phyloP scores from a whole-genome alignment of 2,329 filamentous ascomycete species.

The Nigrograna mackinnonii region DNA sequence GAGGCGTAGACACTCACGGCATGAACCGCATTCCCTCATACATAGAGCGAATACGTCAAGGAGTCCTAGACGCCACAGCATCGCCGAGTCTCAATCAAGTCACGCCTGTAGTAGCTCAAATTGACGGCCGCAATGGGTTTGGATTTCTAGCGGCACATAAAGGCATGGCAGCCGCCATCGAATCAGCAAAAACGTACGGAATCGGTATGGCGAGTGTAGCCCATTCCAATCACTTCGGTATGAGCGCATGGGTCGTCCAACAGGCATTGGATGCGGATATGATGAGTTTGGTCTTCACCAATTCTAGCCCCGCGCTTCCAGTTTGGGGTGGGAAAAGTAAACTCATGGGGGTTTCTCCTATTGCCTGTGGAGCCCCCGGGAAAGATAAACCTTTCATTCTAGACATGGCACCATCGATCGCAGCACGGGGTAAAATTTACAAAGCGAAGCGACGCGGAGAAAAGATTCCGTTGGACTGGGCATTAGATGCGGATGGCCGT shows the following conservation, averaged over 20 bases:
- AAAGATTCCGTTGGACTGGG: constrained; percentile 75
- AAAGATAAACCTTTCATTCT: constrained; percentile 67
- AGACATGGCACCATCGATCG: constrained; percentile 74
- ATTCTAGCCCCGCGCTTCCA: constrained; percentile 69
- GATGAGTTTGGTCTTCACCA: constrained; percentile 66
- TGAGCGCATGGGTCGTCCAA: constrained; percentile 80
- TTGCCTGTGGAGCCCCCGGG: constrained; percentile 75
- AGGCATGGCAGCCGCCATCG: constrained; percentile 70
- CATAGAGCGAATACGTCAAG: constrained; percentile 71
- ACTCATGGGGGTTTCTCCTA: constrained; percentile 73
- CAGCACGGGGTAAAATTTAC: constrained; percentile 73
- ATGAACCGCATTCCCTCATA: constrained; percentile 80
- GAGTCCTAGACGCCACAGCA: constrained; percentile 66
- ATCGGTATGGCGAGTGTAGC: constrained; percentile 78
- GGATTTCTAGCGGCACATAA: constrained; percentile 71
- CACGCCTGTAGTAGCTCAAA: constrained; percentile 72
- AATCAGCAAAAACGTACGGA: constrained; percentile 66
- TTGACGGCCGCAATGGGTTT: constrained; percentile 72
- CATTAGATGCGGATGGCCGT: constrained; percentile 70
- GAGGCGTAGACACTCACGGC: constrained; percentile 79
- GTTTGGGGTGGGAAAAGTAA: constrained; percentile 70
- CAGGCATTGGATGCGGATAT: constrained; percentile 71
- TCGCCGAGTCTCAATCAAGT: constrained; percentile 61
- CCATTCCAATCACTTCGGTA: constrained; percentile 82
- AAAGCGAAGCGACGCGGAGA: constrained; percentile 70